Evolutionary conservation across 2,329 filamentous ascomycete species (phyloP).

Genomic region (Tympanopsis confertula): DNA sequence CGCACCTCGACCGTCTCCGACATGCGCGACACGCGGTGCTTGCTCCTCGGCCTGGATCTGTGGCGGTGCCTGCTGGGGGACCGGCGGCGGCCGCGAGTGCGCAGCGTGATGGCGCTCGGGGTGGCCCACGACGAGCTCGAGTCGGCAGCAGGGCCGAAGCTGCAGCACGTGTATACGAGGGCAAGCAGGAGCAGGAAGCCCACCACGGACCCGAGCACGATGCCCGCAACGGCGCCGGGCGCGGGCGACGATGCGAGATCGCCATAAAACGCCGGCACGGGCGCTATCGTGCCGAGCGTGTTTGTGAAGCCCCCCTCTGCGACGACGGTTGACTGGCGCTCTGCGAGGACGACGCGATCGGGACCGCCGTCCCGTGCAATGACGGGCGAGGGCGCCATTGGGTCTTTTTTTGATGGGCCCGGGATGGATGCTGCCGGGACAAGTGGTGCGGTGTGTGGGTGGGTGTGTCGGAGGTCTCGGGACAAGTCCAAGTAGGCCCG

Average conservation of each 20-base stretch:
- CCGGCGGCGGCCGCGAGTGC: slow-evolving; percentile 2
- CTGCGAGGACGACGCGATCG: neutral
- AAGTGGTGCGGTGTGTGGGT: no score
- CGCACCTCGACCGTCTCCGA: slow-evolving; percentile 17
- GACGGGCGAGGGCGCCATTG: neutral
- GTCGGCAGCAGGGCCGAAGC: slow-evolving; percentile 22
- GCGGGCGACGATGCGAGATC: slow-evolving; percentile 19
- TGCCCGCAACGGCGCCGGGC: slow-evolving; percentile 30
- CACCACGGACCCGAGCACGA: slow-evolving; percentile 30
- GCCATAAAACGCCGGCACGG: slow-evolving; percentile 13
- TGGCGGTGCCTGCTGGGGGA: slow-evolving; percentile 5
- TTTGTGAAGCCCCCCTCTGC: no score
- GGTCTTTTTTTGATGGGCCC: no score
- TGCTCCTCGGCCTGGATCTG: slow-evolving; percentile 4
- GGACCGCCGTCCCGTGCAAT: no score
- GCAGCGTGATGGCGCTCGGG: slow-evolving; percentile 3
- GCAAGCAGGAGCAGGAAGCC: slow-evolving; percentile 41
- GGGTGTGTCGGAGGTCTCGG: no score
- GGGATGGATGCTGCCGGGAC: no score
- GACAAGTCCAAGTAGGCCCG: no score
- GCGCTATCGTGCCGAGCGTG: neutral
- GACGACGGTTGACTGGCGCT: neutral
- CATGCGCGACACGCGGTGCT: slow-evolving; percentile 5
- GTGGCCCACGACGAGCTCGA: slow-evolving; percentile 11
- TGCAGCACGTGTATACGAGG: slow-evolving; percentile 35